Percentiles rank a stretch among this genome's conserved stretches.
phyloP scores from a whole-genome alignment of 345 rosid species.

The Salix viminalis region DNA sequence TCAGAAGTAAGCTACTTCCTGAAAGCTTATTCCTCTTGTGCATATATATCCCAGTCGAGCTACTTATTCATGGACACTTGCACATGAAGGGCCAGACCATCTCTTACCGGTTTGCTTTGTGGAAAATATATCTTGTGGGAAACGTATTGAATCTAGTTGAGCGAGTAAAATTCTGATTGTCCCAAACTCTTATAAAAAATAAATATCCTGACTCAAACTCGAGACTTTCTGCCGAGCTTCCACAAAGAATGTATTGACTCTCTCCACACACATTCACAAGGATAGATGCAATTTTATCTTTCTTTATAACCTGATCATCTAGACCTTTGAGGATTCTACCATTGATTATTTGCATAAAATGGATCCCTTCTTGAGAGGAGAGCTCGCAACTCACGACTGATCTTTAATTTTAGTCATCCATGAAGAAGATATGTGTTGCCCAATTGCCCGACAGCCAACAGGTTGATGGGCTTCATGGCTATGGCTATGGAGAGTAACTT shows the following conservation, averaged over 20 bases:
- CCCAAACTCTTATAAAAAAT: too few relatives aligned
- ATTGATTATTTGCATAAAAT: slow-evolving; percentile 18
- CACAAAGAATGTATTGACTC: slow-evolving; percentile 60
- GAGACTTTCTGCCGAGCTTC: neutral
- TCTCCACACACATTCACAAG: slow-evolving; percentile 58
- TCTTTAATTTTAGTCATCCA: slow-evolving; percentile 31
- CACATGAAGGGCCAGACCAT: neutral
- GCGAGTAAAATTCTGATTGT: too few relatives aligned
- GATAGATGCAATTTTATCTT: slow-evolving; percentile 40
- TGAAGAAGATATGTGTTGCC: slow-evolving; percentile 12
- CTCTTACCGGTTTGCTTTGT: too few relatives aligned
- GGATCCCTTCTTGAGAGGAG: slow-evolving; percentile 36
- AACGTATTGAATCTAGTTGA: too few relatives aligned
- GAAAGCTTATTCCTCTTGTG: neutral
- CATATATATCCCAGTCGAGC: neutral
- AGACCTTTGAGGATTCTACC: slow-evolving; percentile 24
- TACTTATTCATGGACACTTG: neutral
- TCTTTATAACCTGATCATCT: slow-evolving; percentile 18
- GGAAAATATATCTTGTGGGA: too few relatives aligned
- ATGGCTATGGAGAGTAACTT: too few relatives aligned
- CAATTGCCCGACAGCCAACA: too few relatives aligned
- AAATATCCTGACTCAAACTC: too few relatives aligned
- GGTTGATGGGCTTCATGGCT: too few relatives aligned
- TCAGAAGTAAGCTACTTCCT: neutral
- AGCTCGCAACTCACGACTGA: slow-evolving; percentile 52